Evolutionary conservation across 148 eudicot species (phyloP), one percentile per base, ranked within the genome.

Genomic region (Fallopia convolvulus): DNA sequence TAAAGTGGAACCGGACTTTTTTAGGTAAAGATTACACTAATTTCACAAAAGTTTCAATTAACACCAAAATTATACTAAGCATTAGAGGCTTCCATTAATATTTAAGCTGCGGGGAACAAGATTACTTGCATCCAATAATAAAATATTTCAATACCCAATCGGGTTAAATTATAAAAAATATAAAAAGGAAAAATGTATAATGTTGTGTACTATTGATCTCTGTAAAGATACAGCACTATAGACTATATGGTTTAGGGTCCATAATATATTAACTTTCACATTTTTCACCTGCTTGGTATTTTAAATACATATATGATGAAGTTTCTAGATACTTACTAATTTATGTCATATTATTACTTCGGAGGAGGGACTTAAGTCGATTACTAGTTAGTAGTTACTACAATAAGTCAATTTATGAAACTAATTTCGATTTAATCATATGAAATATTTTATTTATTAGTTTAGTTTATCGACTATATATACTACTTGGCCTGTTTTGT

Each of bases 21-120:
- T 39, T 40, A 70, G 73, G 61, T 55, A 55, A 55, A 55, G 61
- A 55, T 18, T 39, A 68, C 72, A 68, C 73, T 12, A 32, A 30
- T 5, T 9, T 9, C 18, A 68, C 44, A 30, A 30, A 12, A 48
- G 3, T 44, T 44, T 44, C 10, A 44, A 55, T 55, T 55, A 55
- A 20, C 61, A 55, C 61, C 26, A n/a, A n/a, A 55, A 55, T 55
- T 55, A 20, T 55, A 55, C 26, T n/a, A 4, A n/a, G 26, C 23
- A n/a, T 18, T 55, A 21, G 61, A n/a, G 61, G 61, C 61, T 53
- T n/a, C 21, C 60, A 15, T 53, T 44, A 44, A 6, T 44, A 15
- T 53, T 17, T 14, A 53, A 53, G 60, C 60, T 20, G 61, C 15
- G 61, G 61, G 61, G 61, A 55, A 55, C 61, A 55, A 6, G 10